Evolutionary conservation across 345 rosid genomes (phyloP).

Genomic region (Rubroshorea leprosula): DNA sequence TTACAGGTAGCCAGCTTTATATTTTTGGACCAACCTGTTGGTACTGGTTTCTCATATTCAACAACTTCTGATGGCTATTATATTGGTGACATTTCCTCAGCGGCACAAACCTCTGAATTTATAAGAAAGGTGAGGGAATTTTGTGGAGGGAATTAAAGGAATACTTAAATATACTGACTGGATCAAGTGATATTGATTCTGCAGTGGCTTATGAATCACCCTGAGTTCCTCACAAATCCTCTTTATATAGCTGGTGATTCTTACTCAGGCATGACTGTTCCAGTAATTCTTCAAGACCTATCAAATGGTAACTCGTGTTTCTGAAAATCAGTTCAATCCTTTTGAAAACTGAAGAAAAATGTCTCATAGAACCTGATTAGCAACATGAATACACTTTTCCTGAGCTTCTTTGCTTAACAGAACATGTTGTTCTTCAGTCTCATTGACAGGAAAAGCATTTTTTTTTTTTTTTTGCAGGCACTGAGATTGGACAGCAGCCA

Average conservation of each 20-base stretch:
- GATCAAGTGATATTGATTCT: too few relatives aligned
- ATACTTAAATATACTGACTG: too few relatives aligned
- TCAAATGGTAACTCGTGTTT: constrained; percentile 16
- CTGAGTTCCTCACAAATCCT: constrained; percentile 6
- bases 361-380: too few relatives aligned
- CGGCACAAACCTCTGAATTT: background rate
- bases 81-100: constrained; percentile 9
- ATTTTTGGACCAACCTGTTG: constrained; percentile 17
- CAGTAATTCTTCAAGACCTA: constrained; percentile 8
- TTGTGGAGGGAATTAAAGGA: too few relatives aligned
- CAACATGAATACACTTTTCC: too few relatives aligned
- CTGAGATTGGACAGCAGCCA: too few relatives aligned
- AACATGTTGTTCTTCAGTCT: too few relatives aligned
- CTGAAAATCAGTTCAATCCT: too few relatives aligned
- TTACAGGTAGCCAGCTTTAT: constrained; percentile 18
- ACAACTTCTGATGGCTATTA: constrained; percentile 5
- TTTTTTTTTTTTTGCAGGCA: too few relatives aligned
- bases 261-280: constrained; percentile 3
- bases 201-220: constrained; percentile 18
- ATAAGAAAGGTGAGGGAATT: constrained; percentile 12
- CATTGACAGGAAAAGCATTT: too few relatives aligned
- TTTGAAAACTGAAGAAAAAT: too few relatives aligned
- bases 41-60: constrained; percentile 21
- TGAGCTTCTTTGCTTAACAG: too few relatives aligned
- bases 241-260: constrained; percentile 18